Evolutionary conservation across 371 early-diverging fungal genomes (phyloP), one percentile per base, ranked within the genome.

Genomic region (Mortierella sp.): DNA sequence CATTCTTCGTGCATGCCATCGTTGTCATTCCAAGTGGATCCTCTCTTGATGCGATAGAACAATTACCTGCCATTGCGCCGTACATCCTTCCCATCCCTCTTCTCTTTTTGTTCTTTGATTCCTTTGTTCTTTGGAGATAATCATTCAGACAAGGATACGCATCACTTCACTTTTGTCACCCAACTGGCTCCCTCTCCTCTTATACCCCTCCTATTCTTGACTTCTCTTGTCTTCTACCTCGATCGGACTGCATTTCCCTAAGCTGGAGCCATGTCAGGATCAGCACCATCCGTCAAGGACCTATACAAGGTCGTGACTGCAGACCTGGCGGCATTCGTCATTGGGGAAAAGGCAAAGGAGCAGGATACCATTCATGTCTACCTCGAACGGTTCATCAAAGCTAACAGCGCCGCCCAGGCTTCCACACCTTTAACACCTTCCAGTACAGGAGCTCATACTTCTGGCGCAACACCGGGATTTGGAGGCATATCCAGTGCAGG

Each of bases 231-330:
- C n/a, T n/a, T n/a, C n/a, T n/a, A n/a, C n/a, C n/a, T n/a, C n/a
- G n/a, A n/a, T n/a, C n/a, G n/a, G n/a, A n/a, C n/a, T n/a, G n/a
- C n/a, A n/a, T n/a, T n/a, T n/a, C n/a, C n/a, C 46, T 23, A 0
- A 19, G 34, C 24, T 8, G 14, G 1, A 14, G 12, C 19, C 56
- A 76, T 76, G 76, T 64, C 76, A n/a, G 44, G 65, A 14, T 57
- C 69, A 17, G 48, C 69, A 15, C 70, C 70, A 6, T 68, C 76
- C 7, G 61, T 76, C 61, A 76, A 76, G 50, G 76, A 76, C 49
- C 60, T 76, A 17, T 76, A 69, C 65, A 69, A 56, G 61, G 65
- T 48, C 41, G 51, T 76, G 50, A 64, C 64, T n/a, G 56, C 70
- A 8, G 76, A 76, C 39, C 59, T 69, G 6, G 15, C 59, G 5